Percentiles rank a stretch among this genome's conserved stretches.
phyloP scores from a whole-genome alignment of 2,329 filamentous ascomycete genomes.

The Fusarium bactridioides region DNA sequence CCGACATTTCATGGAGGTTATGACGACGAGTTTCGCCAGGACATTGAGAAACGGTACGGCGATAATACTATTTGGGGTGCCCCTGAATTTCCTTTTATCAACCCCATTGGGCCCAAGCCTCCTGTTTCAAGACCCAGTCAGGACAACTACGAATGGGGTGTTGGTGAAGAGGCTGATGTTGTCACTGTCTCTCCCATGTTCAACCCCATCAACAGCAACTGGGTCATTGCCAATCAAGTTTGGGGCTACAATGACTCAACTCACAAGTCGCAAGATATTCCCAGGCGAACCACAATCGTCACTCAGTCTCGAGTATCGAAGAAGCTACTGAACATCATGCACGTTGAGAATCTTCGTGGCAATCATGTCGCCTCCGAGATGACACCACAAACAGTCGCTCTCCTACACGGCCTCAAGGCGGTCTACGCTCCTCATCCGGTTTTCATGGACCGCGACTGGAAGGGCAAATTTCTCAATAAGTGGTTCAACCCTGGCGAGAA shows the following conservation, averaged over 20 bases:
- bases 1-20: constrained; percentile 73
- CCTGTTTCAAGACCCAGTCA: constrained; percentile 63
- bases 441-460: constrained; percentile 80
- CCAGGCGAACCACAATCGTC: constrained; percentile 79
- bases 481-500: constrained; percentile 69
- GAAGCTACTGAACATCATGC: constrained; percentile 77
- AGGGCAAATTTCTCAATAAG: constrained; percentile 58
- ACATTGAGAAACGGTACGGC: constrained; percentile 63
- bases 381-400: constrained; percentile 75
- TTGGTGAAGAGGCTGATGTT: constrained; percentile 77
- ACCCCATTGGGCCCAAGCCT: constrained; percentile 69
- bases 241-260: constrained; percentile 68
- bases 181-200: constrained; percentile 83
- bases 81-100: constrained; percentile 64
- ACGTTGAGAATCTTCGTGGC: constrained; percentile 75
- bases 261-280: constrained; percentile 63
- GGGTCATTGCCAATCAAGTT: constrained; percentile 74
- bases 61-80: constrained; percentile 73
- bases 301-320: constrained; percentile 79
- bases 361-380: constrained; percentile 84
- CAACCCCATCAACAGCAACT: constrained; percentile 74
- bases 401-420: constrained; percentile 81
- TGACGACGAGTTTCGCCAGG: constrained; percentile 70
- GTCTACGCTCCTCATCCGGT: constrained; percentile 82
- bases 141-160: constrained; percentile 79